Evolutionary conservation across 1,139 yeast genomes (phyloP).

Genomic region (Trichomonascaceae sp.): DNA sequence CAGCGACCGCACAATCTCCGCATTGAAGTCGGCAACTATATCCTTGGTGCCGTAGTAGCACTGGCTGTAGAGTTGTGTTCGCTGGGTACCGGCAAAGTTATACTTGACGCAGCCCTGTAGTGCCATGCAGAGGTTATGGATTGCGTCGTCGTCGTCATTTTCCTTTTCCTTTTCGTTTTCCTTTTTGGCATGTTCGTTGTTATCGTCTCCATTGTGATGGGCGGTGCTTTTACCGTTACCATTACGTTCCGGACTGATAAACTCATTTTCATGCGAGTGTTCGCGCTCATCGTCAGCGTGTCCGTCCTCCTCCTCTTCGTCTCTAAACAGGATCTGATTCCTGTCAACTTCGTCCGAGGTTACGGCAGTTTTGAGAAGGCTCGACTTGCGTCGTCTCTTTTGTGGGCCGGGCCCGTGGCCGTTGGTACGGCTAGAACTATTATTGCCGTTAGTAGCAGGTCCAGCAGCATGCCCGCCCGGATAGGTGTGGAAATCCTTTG

Average conservation of each 20-base stretch:
- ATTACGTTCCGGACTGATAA: background rate
- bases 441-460: conserved; percentile 1
- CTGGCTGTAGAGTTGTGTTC: conserved; percentile 58
- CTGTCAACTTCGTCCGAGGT: too few species aligned
- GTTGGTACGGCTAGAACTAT: background rate
- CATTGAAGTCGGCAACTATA: conserved; percentile 42
- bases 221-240: too few species aligned
- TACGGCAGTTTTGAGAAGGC: too few species aligned
- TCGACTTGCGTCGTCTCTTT: background rate
- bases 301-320: background rate
- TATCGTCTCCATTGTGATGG: too few species aligned
- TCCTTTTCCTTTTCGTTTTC: conserved; percentile 1
- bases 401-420: background rate
- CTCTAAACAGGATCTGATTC: too few species aligned
- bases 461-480: background rate
- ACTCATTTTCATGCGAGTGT: background rate
- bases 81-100: conserved; percentile 72
- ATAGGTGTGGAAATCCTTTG: background rate
- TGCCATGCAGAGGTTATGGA: conserved; percentile 39
- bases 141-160: conserved; percentile 6
- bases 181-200: background rate
- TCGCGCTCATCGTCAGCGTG: background rate
- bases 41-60: conserved; percentile 63
- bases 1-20: conserved; percentile 38
- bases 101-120: conserved; percentile 57